Evolutionary conservation across 225 moss, liverwort and hornwort species (phyloP), one percentile per base, ranked within the genome.

Genomic region (Physcomitrellopsis africana): DNA sequence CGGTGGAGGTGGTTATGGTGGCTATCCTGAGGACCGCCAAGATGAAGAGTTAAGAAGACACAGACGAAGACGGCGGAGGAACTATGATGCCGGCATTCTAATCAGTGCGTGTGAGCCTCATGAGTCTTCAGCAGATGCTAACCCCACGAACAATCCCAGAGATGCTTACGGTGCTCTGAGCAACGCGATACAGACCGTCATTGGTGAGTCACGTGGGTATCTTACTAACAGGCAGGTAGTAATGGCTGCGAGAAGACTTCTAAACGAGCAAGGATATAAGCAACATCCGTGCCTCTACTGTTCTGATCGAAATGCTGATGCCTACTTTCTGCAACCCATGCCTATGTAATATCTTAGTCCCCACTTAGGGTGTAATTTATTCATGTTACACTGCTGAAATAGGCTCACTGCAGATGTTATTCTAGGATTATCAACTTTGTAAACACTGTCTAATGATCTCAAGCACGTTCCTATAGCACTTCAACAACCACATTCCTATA

Each of bases 81-180:
- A 69, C 69, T 74, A 65, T 26, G 84, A 84, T 60, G 79, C 83
- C 24, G 83, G 89, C 72, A 65, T 92, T 74, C 60, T 89, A 45
- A 75, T 92, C 49, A 89, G 89, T 69, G 87, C 89, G 7, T 87
- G 89, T 58, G 80, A 82, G 64, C 78, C 86, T 55, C 18, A 74
- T 17, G 83, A 87, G 77, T 80, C 80, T 14, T 92, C 92, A 24
- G 92, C 92, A 15, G 89, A 92, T 64, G 87, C 89, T 26, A 85
- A 89, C 62, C 92, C 91, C 23, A 85, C 85, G 7, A 78, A 81
- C n/a, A 81, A 89, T 48, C 86, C 75, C 20, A 72, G 69, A 42
- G 68, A 89, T 77, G 89, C 91, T 22, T 91, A 91, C 63, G 91
- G 91, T 74, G 91, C 91, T 72, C 83, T 91, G 14, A 89, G 85